A percentile compares a stretch with the other conserved stretches of the same genome.
Conservation (phyloP, 2,329 filamentous ascomycete species). For the Monilinia vaccinii-corymbosi region DNA sequence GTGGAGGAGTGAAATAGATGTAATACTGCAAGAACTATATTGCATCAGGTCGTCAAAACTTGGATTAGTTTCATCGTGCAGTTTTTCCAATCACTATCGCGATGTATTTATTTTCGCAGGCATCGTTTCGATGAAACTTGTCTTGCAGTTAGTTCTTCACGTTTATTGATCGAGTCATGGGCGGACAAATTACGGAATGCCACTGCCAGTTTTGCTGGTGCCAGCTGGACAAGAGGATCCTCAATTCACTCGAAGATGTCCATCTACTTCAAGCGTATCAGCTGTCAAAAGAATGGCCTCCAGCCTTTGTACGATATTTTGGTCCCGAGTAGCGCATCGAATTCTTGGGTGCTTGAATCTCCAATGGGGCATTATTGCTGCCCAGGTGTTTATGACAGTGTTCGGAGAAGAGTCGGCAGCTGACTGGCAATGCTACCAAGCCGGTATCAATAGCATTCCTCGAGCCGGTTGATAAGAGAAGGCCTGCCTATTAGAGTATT, state of each 20-base stretch:
- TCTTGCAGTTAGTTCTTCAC: neutral
- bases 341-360: neutral
- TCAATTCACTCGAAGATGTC: neutral
- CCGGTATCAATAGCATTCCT: neutral
- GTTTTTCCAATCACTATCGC: neutral
- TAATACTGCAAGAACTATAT: neutral
- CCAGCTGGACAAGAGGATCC: neutral
- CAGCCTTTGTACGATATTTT: neutral
- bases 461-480: neutral
- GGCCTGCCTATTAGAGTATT: neutral
- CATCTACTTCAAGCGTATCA: neutral
- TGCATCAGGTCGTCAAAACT: neutral
- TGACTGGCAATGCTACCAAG: neutral
- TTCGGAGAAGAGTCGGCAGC: neutral
- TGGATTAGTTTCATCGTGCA: neutral
- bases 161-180: neutral
- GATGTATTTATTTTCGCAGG: too few relatives aligned
- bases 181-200: neutral
- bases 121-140: neutral
- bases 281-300: neutral
- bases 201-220: neutral
- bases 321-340: neutral
- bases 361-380: neutral
- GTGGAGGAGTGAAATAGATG: neutral
- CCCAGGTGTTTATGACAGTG: neutral